A percentile compares a stretch with the other conserved stretches of the same genome.
These are phyloP conservation scores for Sisymbrium irio DNA, from an alignment of 345 rosid species.

Conservation along the genomic window DNA sequence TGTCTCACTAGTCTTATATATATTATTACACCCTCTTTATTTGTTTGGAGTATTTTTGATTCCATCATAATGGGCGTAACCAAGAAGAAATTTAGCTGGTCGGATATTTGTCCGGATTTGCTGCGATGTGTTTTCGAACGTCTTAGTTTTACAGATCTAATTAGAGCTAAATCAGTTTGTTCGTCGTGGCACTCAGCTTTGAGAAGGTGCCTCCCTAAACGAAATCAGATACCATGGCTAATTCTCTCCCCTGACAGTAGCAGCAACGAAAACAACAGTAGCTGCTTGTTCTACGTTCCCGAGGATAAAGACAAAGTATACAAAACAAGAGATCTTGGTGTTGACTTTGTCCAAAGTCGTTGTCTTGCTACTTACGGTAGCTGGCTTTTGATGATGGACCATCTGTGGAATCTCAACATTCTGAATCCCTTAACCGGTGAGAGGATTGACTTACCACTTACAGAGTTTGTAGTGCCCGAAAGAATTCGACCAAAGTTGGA, in stretches of 20 bases:
- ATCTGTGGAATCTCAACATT: background rate
- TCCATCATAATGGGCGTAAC: too few relatives aligned
- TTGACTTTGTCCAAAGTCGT: background rate
- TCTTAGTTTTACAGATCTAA: background rate
- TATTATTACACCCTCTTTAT: too few relatives aligned
- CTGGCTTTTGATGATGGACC: conserved; percentile 9
- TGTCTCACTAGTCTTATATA: too few relatives aligned
- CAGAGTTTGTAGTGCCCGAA: too few relatives aligned
- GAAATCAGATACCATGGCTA: conserved; percentile 22
- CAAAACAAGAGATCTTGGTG: conserved; percentile 9
- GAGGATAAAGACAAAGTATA: background rate
- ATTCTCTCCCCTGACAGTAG: background rate
- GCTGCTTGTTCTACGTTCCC: background rate
- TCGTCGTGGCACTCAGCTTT: background rate
- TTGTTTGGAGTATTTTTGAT: too few relatives aligned
- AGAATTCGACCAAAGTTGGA: too few relatives aligned
- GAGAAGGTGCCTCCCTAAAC: background rate
- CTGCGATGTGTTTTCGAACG: background rate
- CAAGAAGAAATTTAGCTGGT: background rate
- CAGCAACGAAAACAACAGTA: background rate
- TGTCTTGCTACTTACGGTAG: conserved; percentile 8
- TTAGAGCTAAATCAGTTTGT: conserved; percentile 13
- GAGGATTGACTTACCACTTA: background rate
- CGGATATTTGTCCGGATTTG: background rate
- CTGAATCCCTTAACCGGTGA: conserved; percentile 3